phyloP scores from a whole-genome alignment of 768 basidiomycete species.

The Lenzites betulinus region DNA sequence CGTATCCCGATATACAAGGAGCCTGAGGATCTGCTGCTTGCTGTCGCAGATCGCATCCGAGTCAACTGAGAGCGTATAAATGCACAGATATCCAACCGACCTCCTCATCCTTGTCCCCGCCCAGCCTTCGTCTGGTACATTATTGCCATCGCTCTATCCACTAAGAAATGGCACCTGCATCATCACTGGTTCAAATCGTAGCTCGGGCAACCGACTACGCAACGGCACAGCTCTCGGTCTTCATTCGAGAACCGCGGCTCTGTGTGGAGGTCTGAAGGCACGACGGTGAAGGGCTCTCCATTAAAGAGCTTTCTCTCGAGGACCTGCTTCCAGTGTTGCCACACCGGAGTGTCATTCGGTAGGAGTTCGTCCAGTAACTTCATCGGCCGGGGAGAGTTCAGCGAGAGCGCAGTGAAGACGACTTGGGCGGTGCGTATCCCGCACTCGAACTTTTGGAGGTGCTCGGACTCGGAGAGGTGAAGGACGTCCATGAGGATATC shows the following conservation, averaged over 20 bases:
- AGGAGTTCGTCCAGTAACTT: constrained; percentile 4
- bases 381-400: not conserved
- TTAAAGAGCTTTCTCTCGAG: not conserved
- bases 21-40: too few relatives aligned
- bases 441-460: not conserved
- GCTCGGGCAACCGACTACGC: not conserved
- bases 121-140: not conserved
- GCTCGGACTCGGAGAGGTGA: not conserved
- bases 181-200: not conserved
- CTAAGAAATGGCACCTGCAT: not conserved
- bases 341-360: constrained; percentile 6
- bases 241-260: too few relatives aligned
- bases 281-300: too few relatives aligned
- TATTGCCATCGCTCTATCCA: not conserved
- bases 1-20: too few relatives aligned
- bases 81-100: too few relatives aligned
- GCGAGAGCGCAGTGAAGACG: constrained; percentile 2
- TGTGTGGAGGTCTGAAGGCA: too few relatives aligned
- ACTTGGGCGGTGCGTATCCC: constrained; percentile 1
- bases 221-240: not conserved
- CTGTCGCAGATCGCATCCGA: too few relatives aligned
- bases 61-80: too few relatives aligned
- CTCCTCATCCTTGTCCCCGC: too few relatives aligned
- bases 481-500: constrained; percentile 5
- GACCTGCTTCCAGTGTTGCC: constrained; percentile 2